Evolutionary conservation across 2,329 filamentous ascomycete genomes (phyloP), one percentile per base, ranked within the genome.

Genomic region (Penicillium psychrosexuale): DNA sequence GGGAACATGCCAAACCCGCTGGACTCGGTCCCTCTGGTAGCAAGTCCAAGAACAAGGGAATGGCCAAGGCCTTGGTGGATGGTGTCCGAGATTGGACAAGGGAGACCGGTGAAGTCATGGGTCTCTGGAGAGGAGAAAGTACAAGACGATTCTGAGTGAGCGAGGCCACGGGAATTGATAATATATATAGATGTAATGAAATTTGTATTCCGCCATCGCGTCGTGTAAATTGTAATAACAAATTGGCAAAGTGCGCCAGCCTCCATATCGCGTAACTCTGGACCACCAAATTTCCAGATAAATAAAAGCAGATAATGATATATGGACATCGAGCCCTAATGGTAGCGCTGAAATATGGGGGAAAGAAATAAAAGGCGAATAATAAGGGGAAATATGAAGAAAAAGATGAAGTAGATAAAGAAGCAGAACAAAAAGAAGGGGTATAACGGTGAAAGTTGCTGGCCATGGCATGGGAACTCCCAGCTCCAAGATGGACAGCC

Each of bases 1-100:
- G 84, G 6, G 78, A 80, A 13, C 66, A 62, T 57, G 58, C 54
- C 37, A 44, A 44, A 61, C 28, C 63, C 13, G 53, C 59, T 22
- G 67, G 66, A 9, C 51, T 71, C 33, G 62, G 67, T 33, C 64
- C 53, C 51, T 65, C 52, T 33, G 70, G 75, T 52, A 66, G 70
- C 52, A 78, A 77, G 55, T 74, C 72, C 53, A 78, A 77, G 61
- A 80, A 82, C 59, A 81, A 81, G 52, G 80, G 80, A 30, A 83
- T 87, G 80, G 84, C 84, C 12, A 87, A 86, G 69, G 82, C 82
- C 13, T 77, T 83, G 55, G 83, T 87, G 8, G 83, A 83, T 61
- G 77, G 80, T 30, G 77, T 82, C 27, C 76, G 78, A 57, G 82
- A 84, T 33, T 87, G 83, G 83, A 77, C 84, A 8, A 78, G 78